Evolutionary conservation across 176 grass and related monocot genomes (phyloP), one percentile per base, ranked within the genome.

Genomic region (Oryza glaberrima): DNA sequence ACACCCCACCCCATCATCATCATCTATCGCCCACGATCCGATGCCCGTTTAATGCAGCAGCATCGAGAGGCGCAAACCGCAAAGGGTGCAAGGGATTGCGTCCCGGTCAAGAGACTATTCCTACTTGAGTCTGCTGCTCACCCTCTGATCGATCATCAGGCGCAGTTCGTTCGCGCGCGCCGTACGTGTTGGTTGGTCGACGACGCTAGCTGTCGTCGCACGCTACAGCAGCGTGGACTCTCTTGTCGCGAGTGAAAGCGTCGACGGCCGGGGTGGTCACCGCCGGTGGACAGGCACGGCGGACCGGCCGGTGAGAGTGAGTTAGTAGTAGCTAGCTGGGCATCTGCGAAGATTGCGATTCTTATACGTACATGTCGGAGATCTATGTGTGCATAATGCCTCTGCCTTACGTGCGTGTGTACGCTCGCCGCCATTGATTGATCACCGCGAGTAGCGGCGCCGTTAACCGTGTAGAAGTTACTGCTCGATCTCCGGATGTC

Each of bases 1-100:
- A 32, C 30, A 32, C 35, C 35, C 41, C 22, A 30, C 14, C 32
- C 15, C 19, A 10, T 25, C 10, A 63, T 67, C 16, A 2, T 1
- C 43, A 41, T 41, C 40, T 41, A 41, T 60, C 51, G 35, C 78
- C 45, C 20, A 28, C 28, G 79, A 88, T 88, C 79, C 86, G 38
- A 82, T 71, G 79, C 72, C 32, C 28, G 10, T 54, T 54, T 28
- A 4, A 11, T 44, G 34, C 38, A 61, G 56, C 7, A 9, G 69
- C 68, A 40, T 86, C 25, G 67, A 40, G 25, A 63, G 23, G 9
- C 46, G 22, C 63, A 25, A 40, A 11, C 4, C 46, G 22, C 63
- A 25, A 40, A 11, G 40, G 30, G 22, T 65, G 3, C 26, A 12
- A 45, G 76, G 76, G 70, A 80, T 86, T 44, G 75, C 67, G 30